Evolutionary conservation across 2,329 filamentous ascomycete species (phyloP).

Genomic region (Colletotrichum orbiculare): DNA sequence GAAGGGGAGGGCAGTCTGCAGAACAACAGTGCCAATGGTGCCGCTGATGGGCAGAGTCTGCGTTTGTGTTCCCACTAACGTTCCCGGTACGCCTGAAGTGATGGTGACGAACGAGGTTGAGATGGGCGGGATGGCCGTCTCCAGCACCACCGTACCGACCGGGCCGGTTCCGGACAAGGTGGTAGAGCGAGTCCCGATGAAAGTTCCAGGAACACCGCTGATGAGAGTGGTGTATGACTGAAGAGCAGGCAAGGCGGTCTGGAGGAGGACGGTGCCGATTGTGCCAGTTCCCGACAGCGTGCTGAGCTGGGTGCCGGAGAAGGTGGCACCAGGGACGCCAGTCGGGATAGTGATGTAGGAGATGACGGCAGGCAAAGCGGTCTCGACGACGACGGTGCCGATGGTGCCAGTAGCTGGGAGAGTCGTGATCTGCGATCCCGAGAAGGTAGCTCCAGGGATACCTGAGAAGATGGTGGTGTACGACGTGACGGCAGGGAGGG

Average conservation of each 20-base stretch:
- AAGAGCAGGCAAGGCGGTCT: constrained; percentile 6
- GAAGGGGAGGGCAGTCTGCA: constrained; percentile 3
- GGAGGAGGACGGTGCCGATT: constrained; percentile 11
- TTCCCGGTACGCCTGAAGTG: constrained; percentile 3
- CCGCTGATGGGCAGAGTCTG: constrained; percentile 1
- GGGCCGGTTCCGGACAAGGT: not conserved
- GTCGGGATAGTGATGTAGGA: not conserved
- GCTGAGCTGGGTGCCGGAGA: constrained; percentile 5
- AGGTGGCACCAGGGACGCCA: constrained; percentile 4
- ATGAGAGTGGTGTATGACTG: constrained; percentile 1
- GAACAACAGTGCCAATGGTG: not conserved
- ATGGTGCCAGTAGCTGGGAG: not conserved
- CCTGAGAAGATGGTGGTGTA: constrained; percentile 24
- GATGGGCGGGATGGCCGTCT: constrained; percentile 4
- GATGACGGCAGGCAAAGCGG: not conserved
- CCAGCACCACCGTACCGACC: not conserved
- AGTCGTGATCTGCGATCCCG: not conserved
- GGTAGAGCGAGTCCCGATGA: not conserved
- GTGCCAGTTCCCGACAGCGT: constrained; percentile 8
- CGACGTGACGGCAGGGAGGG: not conserved
- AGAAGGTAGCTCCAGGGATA: constrained; percentile 2
- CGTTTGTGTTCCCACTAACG: constrained; percentile 10
- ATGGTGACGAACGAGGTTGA: constrained; percentile 17
- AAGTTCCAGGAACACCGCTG: not conserved
- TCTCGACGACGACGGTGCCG: not conserved